A percentile compares a stretch with the other conserved stretches of the same genome.
These are phyloP conservation scores for Wallacemonas sp. DNA, from an alignment of 208 protist genomes.

Conservation along the genomic window DNA sequence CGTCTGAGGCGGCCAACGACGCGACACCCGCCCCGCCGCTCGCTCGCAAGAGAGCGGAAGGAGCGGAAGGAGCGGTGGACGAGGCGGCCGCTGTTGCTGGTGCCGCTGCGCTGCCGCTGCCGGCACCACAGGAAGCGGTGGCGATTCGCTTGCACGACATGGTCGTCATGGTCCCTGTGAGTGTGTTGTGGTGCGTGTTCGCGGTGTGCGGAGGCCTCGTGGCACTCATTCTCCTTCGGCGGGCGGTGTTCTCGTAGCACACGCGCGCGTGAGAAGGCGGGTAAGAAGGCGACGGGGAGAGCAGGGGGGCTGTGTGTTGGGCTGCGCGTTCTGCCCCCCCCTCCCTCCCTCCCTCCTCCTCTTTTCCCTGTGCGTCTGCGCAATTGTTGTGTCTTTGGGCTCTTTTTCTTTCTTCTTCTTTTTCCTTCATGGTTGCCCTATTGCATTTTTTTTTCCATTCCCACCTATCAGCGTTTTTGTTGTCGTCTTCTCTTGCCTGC, in stretches of 20 bases:
- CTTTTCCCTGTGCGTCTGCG: not conserved
- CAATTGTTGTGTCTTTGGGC: not conserved
- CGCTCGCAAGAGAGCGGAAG: too few species aligned
- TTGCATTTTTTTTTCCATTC: not conserved
- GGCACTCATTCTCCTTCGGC: constrained; percentile 19
- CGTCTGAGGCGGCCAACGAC: too few species aligned
- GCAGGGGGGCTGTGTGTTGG: too few species aligned
- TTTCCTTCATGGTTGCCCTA: not conserved
- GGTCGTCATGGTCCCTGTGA: constrained; percentile 2
- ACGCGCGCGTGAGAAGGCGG: not conserved
- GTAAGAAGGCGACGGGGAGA: too few species aligned
- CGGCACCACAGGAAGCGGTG: not conserved
- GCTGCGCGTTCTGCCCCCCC: not conserved
- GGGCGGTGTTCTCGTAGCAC: too few species aligned
- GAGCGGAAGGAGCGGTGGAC: not conserved
- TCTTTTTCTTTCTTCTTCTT: constrained; percentile 16
- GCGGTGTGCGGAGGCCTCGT: constrained; percentile 11
- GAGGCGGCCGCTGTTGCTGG: not conserved
- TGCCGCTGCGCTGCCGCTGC: not conserved
- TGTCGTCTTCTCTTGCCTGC: too few species aligned
- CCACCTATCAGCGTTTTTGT: not conserved
- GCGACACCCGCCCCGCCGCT: too few species aligned
- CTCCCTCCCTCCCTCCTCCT: not conserved
- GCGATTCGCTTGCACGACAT: constrained; percentile 11
- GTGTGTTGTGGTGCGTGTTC: constrained; percentile 16